phyloP scores from a whole-genome alignment of 768 basidiomycete species.

The Suillus luteus region DNA sequence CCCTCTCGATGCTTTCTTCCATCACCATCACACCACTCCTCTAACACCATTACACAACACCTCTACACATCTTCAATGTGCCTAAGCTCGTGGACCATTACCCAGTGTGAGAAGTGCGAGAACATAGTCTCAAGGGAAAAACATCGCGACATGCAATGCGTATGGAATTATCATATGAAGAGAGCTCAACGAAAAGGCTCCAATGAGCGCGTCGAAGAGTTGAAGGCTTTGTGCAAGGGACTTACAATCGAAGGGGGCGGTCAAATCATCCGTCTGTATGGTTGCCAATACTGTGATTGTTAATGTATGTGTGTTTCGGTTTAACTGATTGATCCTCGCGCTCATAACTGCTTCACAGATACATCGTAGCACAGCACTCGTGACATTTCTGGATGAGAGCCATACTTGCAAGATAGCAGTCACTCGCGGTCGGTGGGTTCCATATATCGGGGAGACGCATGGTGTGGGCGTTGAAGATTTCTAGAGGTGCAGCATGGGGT shows the following conservation, averaged over 20 bases:
- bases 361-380: not conserved
- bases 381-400: constrained; percentile 64
- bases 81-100: constrained; percentile 45
- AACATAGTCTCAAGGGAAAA: not conserved
- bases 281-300: not conserved
- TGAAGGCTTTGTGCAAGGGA: not conserved
- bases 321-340: too few relatives aligned
- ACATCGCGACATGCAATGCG: not conserved
- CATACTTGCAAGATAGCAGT: constrained; percentile 72
- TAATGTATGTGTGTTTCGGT: not conserved
- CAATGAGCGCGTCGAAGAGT: not conserved
- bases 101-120: not conserved
- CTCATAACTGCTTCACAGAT: not conserved
- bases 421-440: constrained; percentile 37
- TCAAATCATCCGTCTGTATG: not conserved
- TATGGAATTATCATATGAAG: not conserved
- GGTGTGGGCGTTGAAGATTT: constrained; percentile 46
- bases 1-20: too few relatives aligned
- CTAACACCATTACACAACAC: too few relatives aligned
- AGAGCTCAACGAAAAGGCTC: not conserved
- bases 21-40: too few relatives aligned
- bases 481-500: constrained; percentile 37
- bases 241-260: not conserved
- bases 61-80: constrained; percentile 46
- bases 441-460: constrained; percentile 41